A percentile compares a stretch with the other conserved stretches of the same genome.
Conservation (phyloP, 768 basidiomycete genomes). For the Hebeloma cylindrosporum region DNA sequence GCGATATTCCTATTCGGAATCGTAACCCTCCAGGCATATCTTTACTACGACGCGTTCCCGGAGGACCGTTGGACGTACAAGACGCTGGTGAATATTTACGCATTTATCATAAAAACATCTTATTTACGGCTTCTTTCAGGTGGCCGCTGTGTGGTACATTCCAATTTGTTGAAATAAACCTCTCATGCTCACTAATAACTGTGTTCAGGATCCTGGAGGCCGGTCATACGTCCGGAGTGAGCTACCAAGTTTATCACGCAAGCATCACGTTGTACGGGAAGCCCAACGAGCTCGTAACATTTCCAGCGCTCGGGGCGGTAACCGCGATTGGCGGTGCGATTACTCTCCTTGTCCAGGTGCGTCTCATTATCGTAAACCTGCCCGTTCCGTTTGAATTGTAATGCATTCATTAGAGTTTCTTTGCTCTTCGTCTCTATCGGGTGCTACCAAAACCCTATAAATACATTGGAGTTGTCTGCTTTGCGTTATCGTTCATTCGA, state of each 20-base stretch:
- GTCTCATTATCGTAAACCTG: conserved; percentile 8
- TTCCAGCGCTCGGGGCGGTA: conserved; percentile 21
- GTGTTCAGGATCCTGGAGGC: conserved; percentile 26
- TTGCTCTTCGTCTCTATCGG: conserved; percentile 29
- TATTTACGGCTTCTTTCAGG: conserved; percentile 3
- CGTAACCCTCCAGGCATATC: conserved; percentile 24
- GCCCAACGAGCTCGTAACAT: conserved; percentile 22
- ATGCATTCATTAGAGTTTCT: conserved; percentile 27
- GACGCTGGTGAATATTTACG: conserved; percentile 18
- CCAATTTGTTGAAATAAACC: neutral
- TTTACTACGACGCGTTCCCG: conserved; percentile 24
- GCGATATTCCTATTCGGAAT: conserved; percentile 29
- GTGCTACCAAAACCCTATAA: conserved; percentile 28
- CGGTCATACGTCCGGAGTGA: conserved; percentile 27
- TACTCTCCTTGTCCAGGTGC: conserved; percentile 30
- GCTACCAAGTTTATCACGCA: conserved; percentile 29
- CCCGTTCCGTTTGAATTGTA: neutral
- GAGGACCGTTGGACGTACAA: conserved; percentile 25
- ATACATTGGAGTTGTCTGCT: conserved; percentile 29
- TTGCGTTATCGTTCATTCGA: conserved; percentile 25
- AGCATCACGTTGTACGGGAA: conserved; percentile 28
- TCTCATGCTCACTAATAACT: neutral
- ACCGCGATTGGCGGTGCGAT: conserved; percentile 29
- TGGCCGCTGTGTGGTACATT: conserved; percentile 13
- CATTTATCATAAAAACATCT: neutral